Conservation (phyloP, 805 yeast genomes). For the Dipodascus albidus region DNA sequence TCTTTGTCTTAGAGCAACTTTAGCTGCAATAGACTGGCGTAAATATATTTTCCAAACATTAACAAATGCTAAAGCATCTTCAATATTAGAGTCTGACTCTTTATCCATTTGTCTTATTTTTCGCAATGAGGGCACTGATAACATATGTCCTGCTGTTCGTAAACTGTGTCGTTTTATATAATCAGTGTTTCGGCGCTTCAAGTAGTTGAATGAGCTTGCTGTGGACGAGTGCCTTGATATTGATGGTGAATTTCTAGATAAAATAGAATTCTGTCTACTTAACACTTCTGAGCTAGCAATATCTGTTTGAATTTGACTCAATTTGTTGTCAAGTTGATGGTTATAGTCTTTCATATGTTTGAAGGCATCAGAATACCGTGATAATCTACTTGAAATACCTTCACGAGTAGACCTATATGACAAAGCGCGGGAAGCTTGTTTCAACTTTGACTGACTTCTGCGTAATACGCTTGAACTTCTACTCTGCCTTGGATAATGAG, state of each 20-base stretch:
- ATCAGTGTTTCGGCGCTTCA: not conserved
- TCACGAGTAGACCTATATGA: not conserved
- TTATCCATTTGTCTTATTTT: not conserved
- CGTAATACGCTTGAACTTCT: not conserved
- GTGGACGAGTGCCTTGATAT: not conserved
- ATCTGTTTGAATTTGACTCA: not conserved
- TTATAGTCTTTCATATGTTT: not conserved
- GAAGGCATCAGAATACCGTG: not conserved
- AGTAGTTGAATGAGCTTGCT: not conserved
- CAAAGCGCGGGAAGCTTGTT: not conserved
- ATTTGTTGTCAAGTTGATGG: not conserved
- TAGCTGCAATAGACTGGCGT: not conserved
- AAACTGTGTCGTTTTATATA: not conserved
- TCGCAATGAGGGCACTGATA: not conserved
- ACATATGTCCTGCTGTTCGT: not conserved
- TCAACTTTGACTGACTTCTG: not conserved
- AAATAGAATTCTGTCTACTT: not conserved
- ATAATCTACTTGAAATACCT: too few species aligned
- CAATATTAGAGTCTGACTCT: not conserved
- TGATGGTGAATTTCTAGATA: not conserved
- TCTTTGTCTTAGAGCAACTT: not conserved
- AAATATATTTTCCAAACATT: not conserved
- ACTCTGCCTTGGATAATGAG: not conserved
- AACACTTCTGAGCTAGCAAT: not conserved
- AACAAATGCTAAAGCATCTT: not conserved